Conservation (phyloP, 495 filamentous ascomycete species). For the Melanomma pulvis-pyrius region DNA sequence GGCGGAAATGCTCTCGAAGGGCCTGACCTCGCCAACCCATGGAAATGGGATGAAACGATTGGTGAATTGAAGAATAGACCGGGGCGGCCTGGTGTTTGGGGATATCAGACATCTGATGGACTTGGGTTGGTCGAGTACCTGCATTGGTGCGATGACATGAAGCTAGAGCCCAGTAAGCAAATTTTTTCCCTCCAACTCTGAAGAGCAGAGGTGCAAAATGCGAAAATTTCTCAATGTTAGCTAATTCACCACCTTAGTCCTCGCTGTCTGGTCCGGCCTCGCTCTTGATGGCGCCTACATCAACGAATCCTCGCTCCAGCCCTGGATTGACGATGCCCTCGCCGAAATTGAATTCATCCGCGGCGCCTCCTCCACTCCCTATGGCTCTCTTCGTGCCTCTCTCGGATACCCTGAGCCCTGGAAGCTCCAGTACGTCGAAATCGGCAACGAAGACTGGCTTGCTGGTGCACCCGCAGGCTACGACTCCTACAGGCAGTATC, state of each 20-base stretch:
- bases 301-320: slow-evolving; percentile 24
- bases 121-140: slow-evolving; percentile 67
- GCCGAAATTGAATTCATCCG: slow-evolving; percentile 40
- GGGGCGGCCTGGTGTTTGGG: slow-evolving; percentile 64
- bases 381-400: slow-evolving; percentile 51
- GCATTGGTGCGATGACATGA: slow-evolving; percentile 66
- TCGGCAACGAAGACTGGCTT: slow-evolving; percentile 62
- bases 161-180: slow-evolving; percentile 50
- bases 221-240: background rate
- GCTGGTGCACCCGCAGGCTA: slow-evolving; percentile 45
- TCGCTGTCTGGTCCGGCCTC: slow-evolving; percentile 65
- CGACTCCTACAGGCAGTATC: slow-evolving; percentile 43
- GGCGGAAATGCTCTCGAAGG: slow-evolving; percentile 64
- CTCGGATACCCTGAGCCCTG: slow-evolving; percentile 54
- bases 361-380: slow-evolving; percentile 42
- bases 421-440: slow-evolving; percentile 54
- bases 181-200: background rate
- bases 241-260: slow-evolving; percentile 39
- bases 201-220: too few species aligned
- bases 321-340: slow-evolving; percentile 37
- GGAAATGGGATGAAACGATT: slow-evolving; percentile 72
- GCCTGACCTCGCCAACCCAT: slow-evolving; percentile 47
- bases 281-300: slow-evolving; percentile 51
- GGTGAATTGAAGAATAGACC: slow-evolving; percentile 65
- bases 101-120: slow-evolving; percentile 63